These are phyloP conservation scores for Wickerhamomyces bisporus DNA, from an alignment of 805 yeast genomes.

Conservation along the genomic window DNA sequence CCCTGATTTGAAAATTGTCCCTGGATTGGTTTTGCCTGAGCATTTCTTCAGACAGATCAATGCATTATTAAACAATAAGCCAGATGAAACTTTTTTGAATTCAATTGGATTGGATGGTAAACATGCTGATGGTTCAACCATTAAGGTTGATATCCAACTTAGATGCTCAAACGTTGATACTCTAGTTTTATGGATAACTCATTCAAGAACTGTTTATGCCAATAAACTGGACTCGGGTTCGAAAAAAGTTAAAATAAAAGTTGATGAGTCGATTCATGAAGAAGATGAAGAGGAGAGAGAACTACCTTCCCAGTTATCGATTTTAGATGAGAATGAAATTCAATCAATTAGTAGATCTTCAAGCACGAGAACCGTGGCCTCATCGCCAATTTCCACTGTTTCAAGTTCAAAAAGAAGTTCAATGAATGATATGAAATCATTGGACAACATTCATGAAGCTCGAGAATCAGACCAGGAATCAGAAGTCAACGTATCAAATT, in stretches of 20 bases:
- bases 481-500: background rate
- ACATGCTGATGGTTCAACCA: conserved; percentile 62
- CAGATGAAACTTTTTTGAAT: conserved; percentile 47
- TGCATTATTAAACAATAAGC: conserved; percentile 25
- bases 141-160: conserved; percentile 75
- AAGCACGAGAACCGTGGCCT: conserved; percentile 15
- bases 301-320: conserved; percentile 35
- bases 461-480: conserved; percentile 6
- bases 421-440: background rate
- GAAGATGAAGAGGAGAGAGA: conserved; percentile 28
- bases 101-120: conserved; percentile 65
- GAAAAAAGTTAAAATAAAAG: conserved; percentile 13
- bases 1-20: conserved; percentile 34
- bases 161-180: conserved; percentile 59
- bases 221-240: conserved; percentile 8
- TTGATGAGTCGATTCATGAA: conserved; percentile 14
- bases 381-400: conserved; percentile 10
- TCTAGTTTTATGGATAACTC: conserved; percentile 80
- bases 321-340: conserved; percentile 33
- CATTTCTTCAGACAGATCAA: conserved; percentile 76
- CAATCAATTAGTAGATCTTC: conserved; percentile 23
- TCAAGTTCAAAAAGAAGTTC: conserved; percentile 3
- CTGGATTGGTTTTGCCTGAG: conserved; percentile 85
- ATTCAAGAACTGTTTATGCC: conserved; percentile 46
- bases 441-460: conserved; percentile 6